Conservation (phyloP, 1,139 yeast species). For the Yarrowia galli region DNA sequence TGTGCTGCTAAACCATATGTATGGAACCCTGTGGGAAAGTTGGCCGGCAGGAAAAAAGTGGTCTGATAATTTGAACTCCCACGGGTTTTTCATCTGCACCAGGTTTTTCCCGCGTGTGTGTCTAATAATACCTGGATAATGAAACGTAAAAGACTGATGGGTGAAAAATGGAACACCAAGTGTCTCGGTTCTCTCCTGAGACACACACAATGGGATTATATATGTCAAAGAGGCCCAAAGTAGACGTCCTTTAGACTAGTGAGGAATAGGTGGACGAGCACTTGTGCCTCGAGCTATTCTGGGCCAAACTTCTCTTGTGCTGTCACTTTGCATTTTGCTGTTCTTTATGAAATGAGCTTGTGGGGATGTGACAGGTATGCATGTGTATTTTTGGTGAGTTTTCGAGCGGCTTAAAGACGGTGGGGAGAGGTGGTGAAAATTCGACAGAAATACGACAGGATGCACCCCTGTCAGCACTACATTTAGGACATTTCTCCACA, state of each 20-base stretch:
- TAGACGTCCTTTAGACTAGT: not conserved
- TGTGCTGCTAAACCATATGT: constrained; percentile 22
- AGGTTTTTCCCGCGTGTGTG: not conserved
- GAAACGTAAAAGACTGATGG: constrained; percentile 1
- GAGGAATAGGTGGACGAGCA: not conserved
- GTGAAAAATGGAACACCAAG: not conserved
- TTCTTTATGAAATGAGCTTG: not conserved
- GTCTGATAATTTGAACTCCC: constrained; percentile 5
- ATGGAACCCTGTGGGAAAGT: constrained; percentile 28
- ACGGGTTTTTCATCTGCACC: too few species aligned
- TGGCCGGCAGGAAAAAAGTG: constrained; percentile 6
- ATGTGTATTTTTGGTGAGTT: too few species aligned
- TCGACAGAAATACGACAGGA: not conserved
- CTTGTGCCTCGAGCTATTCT: not conserved
- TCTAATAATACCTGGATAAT: not conserved
- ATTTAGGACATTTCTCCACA: not conserved
- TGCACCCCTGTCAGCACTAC: too few species aligned
- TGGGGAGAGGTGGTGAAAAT: not conserved
- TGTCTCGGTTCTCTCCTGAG: not conserved
- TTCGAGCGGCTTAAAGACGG: too few species aligned
- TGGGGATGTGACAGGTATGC: not conserved
- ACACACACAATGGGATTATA: not conserved
- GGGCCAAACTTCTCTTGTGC: not conserved
- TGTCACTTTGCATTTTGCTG: not conserved
- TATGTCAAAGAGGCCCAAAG: not conserved